Base-by-base conservation (phyloP, 106 monocot species). In the Dendrobium nobile region DNA sequence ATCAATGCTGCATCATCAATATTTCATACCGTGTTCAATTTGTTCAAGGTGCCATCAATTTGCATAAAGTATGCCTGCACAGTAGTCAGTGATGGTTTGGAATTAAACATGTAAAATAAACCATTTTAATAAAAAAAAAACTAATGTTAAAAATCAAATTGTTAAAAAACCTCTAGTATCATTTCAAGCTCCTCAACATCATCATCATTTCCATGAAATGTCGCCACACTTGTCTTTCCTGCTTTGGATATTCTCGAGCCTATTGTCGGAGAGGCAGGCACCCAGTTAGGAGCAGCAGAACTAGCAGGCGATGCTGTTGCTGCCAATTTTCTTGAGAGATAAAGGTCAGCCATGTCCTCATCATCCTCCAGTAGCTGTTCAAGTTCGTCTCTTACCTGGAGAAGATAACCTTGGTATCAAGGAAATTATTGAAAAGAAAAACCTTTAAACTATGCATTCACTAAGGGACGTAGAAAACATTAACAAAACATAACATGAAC, bases 101-200 rank as follows among this genome's bases (percentile, higher is more conserved):
- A 24, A 40, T 80, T 54, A 81, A 51, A 3, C 2, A 11, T 10
- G 10, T 10, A 51, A 51, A 51, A 73, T 15, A 41, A 47, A 47
- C 19, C 7, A 8, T 7, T 68, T 44, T 33, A 54, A 54, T 4
- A 54, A 26, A 9, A 28, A n/a, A n/a, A 28, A 48, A 54, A 77
- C 47, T 28, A 37, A 17, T 19, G 41, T 51, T 43, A 18, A 72
- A 22, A 68, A 33, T 27, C 31, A 51, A n/a, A 15, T 28, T 16
- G 27, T 56, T 8, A 26, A 56, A 67, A 58, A 16, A 95, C 94
- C 94, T 95, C 94, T 42, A 95, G 92, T 51, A 95, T 68, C 94
- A 95, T 92, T 84, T 95, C 94, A 40, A 95, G 94, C 80, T 95
- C 91, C 85, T 95, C 94, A 82, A 95, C 94, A 82, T 92, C 94